Percentiles rank a stretch among this genome's conserved stretches.
These are phyloP conservation scores for Sistotremastrum niveocremeum DNA, from an alignment of 768 basidiomycete species.

Conservation along the genomic window DNA sequence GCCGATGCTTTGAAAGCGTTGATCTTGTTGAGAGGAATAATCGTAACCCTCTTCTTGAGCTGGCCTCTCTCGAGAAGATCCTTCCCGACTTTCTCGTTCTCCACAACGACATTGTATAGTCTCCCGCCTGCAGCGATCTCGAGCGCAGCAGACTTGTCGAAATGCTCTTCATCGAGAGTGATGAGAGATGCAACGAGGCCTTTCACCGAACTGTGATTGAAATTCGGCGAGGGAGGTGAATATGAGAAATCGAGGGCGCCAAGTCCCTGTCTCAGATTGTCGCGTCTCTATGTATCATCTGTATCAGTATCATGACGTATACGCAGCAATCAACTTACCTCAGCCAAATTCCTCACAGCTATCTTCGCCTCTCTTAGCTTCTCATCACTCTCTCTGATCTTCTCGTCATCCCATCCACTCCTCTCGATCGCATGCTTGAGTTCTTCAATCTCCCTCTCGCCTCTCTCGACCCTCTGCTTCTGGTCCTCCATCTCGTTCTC, in stretches of 20 bases:
- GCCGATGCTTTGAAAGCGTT: slow-evolving; percentile 39
- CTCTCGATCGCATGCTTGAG: slow-evolving; percentile 37
- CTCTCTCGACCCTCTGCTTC: slow-evolving; percentile 47
- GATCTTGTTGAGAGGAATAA: slow-evolving; percentile 92
- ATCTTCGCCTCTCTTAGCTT: slow-evolving; percentile 38
- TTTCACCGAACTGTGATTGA: slow-evolving; percentile 78
- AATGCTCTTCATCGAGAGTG: slow-evolving; percentile 52
- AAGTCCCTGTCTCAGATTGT: slow-evolving; percentile 50
- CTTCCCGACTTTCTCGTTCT: slow-evolving; percentile 80
- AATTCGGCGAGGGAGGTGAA: slow-evolving; percentile 56
- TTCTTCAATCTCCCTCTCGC: slow-evolving; percentile 44
- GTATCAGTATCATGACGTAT: slow-evolving; percentile 1
- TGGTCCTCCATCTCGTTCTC: slow-evolving; percentile 75
- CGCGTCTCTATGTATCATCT: slow-evolving; percentile 40
- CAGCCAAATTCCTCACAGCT: slow-evolving; percentile 41
- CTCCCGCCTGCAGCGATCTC: slow-evolving; percentile 86
- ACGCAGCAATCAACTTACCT: slow-evolving; percentile 31
- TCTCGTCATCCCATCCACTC: slow-evolving; percentile 66
- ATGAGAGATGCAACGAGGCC: slow-evolving; percentile 89
- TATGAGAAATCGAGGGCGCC: slow-evolving; percentile 77
- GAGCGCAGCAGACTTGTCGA: slow-evolving; percentile 74
- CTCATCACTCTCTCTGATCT: slow-evolving; percentile 45
- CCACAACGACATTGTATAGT: slow-evolving; percentile 87
- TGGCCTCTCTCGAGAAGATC: slow-evolving; percentile 64
- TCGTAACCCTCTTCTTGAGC: slow-evolving; percentile 79